These are phyloP conservation scores for Leptodontidium sp. DNA, from an alignment of 2,329 filamentous ascomycete genomes.

Conservation along the genomic window DNA sequence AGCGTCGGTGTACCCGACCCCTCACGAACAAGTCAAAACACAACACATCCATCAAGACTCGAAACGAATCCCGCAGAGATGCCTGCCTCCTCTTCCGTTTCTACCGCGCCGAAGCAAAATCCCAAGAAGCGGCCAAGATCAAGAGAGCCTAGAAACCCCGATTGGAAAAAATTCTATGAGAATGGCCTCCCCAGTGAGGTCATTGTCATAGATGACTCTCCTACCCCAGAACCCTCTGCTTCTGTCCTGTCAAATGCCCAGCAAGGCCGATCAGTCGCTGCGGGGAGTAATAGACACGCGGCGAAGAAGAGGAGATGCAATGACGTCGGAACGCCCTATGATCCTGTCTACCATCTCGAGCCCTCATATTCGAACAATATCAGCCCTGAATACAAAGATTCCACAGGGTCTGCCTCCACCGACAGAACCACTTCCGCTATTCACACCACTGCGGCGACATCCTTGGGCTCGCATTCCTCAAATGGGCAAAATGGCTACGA, in stretches of 20 bases:
- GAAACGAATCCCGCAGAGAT: conserved; percentile 48
- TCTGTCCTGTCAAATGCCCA: conserved; percentile 51
- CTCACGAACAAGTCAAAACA: conserved; percentile 37
- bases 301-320: conserved; percentile 71
- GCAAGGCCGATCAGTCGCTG: conserved; percentile 41
- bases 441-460: conserved; percentile 90
- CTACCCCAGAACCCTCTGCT: conserved; percentile 53
- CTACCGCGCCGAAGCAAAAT: conserved; percentile 43
- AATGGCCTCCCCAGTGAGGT: conserved; percentile 86
- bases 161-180: conserved; percentile 84
- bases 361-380: conserved; percentile 75
- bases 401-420: conserved; percentile 78
- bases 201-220: conserved; percentile 81
- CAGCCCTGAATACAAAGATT: conserved; percentile 72
- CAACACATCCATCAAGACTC: conserved; percentile 36
- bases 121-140: conserved; percentile 50
- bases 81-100: conserved; percentile 45
- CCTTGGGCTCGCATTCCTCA: conserved; percentile 72
- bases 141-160: conserved; percentile 63
- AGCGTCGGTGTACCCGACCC: conserved; percentile 39
- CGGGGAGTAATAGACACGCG: conserved; percentile 67
- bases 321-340: conserved; percentile 63
- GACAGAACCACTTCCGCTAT: conserved; percentile 83
- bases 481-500: conserved; percentile 71
- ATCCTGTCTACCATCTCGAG: conserved; percentile 75